Percentiles rank a stretch among this genome's conserved stretches.
phyloP scores from a whole-genome alignment of 495 filamentous ascomycete genomes.

The Aspergillus hancockii region DNA sequence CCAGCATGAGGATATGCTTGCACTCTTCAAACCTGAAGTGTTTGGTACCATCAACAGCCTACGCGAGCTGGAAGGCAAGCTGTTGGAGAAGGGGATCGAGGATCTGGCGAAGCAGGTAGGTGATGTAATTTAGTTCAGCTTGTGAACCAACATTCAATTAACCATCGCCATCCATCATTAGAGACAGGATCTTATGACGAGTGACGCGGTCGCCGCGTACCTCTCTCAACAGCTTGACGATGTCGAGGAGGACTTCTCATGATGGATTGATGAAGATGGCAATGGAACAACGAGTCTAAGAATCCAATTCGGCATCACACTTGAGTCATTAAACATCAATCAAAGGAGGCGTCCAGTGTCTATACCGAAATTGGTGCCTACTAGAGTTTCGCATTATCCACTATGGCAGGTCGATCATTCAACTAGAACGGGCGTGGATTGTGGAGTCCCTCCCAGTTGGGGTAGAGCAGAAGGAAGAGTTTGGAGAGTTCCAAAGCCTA shows the following conservation, averaged over 20 bases:
- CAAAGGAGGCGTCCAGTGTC: neutral
- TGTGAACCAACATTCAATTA: neutral
- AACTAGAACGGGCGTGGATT: neutral
- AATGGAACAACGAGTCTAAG: neutral
- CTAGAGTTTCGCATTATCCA: slow-evolving; percentile 1
- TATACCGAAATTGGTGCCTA: neutral
- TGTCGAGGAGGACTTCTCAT: slow-evolving; percentile 53
- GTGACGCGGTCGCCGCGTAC: slow-evolving; percentile 44
- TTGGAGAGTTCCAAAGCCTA: neutral
- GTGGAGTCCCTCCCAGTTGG: neutral
- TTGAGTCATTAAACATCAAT: neutral
- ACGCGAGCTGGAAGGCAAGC: slow-evolving; percentile 55
- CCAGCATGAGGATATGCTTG: slow-evolving; percentile 29
- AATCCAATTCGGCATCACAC: neutral
- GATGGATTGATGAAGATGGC: slow-evolving; percentile 13
- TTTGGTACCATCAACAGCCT: slow-evolving; percentile 50
- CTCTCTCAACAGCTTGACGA: slow-evolving; percentile 33
- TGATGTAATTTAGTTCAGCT: neutral
- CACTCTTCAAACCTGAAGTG: slow-evolving; percentile 36
- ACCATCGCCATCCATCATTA: slow-evolving; percentile 13
- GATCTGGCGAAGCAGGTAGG: slow-evolving; percentile 65
- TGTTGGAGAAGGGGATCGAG: slow-evolving; percentile 56
- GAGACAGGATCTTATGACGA: slow-evolving; percentile 46
- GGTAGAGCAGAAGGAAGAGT: neutral
- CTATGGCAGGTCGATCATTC: neutral